Evolutionary conservation across 345 rosid species (phyloP).

Genomic region (Streptanthus diversifolius): DNA sequence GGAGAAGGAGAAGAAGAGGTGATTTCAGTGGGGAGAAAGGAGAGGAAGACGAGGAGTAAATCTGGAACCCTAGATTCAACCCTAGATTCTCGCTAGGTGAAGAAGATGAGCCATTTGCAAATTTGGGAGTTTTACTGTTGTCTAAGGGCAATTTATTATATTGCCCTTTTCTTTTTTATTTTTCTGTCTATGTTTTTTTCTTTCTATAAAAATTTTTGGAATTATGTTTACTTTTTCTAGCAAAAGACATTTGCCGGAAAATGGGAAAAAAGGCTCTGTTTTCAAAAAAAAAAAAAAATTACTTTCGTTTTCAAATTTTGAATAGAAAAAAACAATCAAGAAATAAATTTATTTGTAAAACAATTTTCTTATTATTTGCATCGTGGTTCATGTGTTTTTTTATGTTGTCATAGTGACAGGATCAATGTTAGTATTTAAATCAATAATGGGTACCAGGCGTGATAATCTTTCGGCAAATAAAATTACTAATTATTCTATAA

Average conservation of each 20-base stretch:
- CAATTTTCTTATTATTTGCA: not conserved
- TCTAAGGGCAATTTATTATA: slow-evolving; percentile 1
- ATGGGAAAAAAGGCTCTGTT: not conserved
- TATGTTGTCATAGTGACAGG: not conserved
- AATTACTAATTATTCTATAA: not conserved
- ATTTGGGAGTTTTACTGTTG: slow-evolving; percentile 26
- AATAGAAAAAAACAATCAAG: not conserved
- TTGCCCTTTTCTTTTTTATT: slow-evolving; percentile 5
- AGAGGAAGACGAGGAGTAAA: slow-evolving; percentile 31
- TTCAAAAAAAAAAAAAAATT: too few species aligned
- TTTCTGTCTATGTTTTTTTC: not conserved
- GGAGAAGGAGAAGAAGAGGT: not conserved
- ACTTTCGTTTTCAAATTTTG: not conserved
- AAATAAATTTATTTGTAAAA: not conserved
- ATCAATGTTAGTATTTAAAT: slow-evolving; percentile 2
- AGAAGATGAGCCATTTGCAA: slow-evolving; percentile 38
- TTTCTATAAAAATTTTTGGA: not conserved
- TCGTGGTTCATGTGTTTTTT: not conserved
- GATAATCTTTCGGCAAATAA: slow-evolving; percentile 22
- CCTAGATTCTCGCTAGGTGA: slow-evolving; percentile 33
- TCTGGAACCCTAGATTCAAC: slow-evolving; percentile 39
- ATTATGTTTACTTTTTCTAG: not conserved
- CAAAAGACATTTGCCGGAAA: not conserved
- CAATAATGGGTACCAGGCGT: slow-evolving; percentile 7
- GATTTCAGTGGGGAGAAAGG: not conserved